Evolutionary conservation across 768 basidiomycete genomes (phyloP).

Genomic region (Suillus subalutaceus): DNA sequence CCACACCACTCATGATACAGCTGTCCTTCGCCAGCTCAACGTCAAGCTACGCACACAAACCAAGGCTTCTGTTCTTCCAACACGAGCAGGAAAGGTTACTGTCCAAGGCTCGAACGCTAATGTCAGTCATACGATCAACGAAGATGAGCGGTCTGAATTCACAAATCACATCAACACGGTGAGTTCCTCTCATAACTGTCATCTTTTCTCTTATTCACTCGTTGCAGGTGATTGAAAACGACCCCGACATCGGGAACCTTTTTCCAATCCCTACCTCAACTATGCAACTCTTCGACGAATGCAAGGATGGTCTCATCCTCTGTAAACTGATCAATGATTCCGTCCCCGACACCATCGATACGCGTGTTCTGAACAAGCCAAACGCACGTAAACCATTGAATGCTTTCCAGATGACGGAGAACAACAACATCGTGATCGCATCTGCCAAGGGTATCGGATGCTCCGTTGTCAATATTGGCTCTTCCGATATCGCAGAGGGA

Average conservation of each 20-base stretch:
- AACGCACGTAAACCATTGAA: constrained; percentile 82
- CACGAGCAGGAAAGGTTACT: constrained; percentile 86
- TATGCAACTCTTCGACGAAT: constrained; percentile 99
- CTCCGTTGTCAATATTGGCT: constrained; percentile 98
- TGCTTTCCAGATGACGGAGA: constrained; percentile 99
- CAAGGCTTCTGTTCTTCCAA: constrained; percentile 50
- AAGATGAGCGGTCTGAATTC: constrained; percentile 93
- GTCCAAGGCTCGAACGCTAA: constrained; percentile 95
- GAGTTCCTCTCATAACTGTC: constrained; percentile 31
- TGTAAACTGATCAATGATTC: constrained; percentile 99
- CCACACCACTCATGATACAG: constrained; percentile 14
- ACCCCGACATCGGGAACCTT: constrained; percentile 78
- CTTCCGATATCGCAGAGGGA: constrained; percentile 89
- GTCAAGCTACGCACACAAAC: constrained; percentile 69
- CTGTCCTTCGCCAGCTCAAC: constrained; percentile 57
- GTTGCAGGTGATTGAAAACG: constrained; percentile 84
- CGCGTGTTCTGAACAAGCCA: constrained; percentile 95
- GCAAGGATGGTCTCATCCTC: constrained; percentile 92
- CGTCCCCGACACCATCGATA: constrained; percentile 98
- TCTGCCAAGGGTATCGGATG: constrained; percentile 98
- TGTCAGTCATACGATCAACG: constrained; percentile 96
- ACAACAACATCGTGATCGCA: constrained; percentile 99
- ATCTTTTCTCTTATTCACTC: neutral
- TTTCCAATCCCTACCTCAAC: constrained; percentile 94
- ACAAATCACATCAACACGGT: constrained; percentile 98